Percentiles rank a stretch among this genome's conserved stretches.
Evolutionary conservation across 805 yeast species (phyloP).

Genomic region (Yarrowia yakushimensis): DNA sequence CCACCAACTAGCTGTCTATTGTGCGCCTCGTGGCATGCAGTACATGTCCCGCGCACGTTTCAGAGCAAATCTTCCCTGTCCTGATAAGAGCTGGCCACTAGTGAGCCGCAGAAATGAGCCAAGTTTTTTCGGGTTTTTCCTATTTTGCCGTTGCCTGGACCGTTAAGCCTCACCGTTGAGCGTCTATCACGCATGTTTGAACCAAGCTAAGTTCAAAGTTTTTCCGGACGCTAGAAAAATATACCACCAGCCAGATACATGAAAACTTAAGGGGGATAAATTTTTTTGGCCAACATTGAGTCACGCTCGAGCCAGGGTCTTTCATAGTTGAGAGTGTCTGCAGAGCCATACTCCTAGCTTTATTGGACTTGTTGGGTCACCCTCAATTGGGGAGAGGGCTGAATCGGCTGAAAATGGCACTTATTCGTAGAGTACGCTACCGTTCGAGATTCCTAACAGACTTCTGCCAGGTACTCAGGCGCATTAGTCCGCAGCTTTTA

Average conservation of each 20-base stretch:
- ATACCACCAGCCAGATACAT: background rate
- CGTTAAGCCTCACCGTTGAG: background rate
- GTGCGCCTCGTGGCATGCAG: background rate
- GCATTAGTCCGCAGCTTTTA: background rate
- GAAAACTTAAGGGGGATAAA: background rate
- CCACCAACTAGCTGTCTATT: background rate
- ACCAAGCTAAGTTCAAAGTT: conserved; percentile 12
- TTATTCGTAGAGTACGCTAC: background rate
- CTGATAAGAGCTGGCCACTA: conserved; percentile 2
- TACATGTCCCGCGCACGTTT: background rate
- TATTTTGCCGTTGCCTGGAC: background rate
- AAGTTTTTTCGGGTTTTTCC: background rate
- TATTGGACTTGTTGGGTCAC: background rate
- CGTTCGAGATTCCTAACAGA: background rate
- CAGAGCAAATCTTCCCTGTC: background rate
- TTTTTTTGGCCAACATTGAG: background rate
- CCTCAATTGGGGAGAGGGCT: background rate
- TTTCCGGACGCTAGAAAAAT: conserved; percentile 1
- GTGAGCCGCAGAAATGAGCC: conserved; percentile 3
- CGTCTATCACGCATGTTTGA: background rate
- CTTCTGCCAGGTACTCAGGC: conserved; percentile 13
- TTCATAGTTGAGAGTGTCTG: background rate
- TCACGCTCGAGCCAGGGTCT: background rate
- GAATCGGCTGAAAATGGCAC: background rate
- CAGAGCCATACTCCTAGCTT: background rate